Evolutionary conservation across 2,329 filamentous ascomycete genomes (phyloP).

Genomic region (Fusarium scirpi): DNA sequence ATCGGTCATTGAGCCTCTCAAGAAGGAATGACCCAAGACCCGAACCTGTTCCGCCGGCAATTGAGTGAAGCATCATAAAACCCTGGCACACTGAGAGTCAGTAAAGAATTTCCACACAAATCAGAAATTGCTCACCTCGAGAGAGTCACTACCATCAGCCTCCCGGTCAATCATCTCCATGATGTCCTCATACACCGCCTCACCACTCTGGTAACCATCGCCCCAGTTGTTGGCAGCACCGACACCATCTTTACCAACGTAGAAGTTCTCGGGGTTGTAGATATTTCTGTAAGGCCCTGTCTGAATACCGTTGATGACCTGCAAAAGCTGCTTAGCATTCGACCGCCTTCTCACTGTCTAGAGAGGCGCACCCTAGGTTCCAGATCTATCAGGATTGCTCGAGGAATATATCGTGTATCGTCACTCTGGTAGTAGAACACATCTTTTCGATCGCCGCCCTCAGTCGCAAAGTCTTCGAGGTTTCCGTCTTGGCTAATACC

Average conservation of each 20-base stretch:
- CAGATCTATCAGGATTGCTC: conserved; percentile 93
- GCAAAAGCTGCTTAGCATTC: conserved; percentile 26
- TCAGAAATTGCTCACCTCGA: conserved; percentile 68
- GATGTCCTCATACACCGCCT: conserved; percentile 93
- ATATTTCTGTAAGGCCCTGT: conserved; percentile 96
- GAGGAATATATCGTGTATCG: conserved; percentile 97
- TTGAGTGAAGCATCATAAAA: conserved; percentile 99
- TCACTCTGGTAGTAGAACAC: conserved; percentile 99
- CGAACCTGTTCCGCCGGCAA: conserved; percentile 95
- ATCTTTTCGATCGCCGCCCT: conserved; percentile 97
- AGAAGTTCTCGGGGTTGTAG: conserved; percentile 99
- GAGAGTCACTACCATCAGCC: conserved; percentile 95
- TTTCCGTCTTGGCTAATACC: conserved; percentile 98
- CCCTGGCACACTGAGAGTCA: conserved; percentile 63
- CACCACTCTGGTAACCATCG: conserved; percentile 92
- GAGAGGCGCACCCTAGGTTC: conserved; percentile 78
- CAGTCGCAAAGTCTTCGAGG: conserved; percentile 95
- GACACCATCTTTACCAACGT: conserved; percentile 91
- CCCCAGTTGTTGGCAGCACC: conserved; percentile 99
- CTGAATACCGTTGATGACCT: conserved; percentile 92
- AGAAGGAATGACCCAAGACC: conserved; percentile 96
- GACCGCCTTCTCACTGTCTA: neutral
- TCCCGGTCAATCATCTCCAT: conserved; percentile 99
- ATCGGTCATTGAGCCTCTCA: conserved; percentile 94
- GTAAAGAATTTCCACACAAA: neutral